These are phyloP conservation scores for Penicillium antarcticum DNA, from an alignment of 495 filamentous ascomycete species.

Conservation along the genomic window DNA sequence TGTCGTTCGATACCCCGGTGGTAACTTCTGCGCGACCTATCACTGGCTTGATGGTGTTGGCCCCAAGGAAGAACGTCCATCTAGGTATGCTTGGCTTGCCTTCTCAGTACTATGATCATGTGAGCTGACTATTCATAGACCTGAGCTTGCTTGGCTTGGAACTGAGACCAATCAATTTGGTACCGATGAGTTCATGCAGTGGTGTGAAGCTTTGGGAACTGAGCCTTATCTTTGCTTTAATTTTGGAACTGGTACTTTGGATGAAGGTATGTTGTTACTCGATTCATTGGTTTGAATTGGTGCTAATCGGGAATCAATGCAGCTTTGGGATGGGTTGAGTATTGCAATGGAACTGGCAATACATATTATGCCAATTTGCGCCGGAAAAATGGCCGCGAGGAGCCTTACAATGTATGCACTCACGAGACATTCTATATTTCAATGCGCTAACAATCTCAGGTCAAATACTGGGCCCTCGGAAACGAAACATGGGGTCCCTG, in stretches of 20 bases:
- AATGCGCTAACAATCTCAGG: constrained; percentile 27
- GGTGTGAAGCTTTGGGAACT: constrained; percentile 65
- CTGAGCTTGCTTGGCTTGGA: constrained; percentile 73
- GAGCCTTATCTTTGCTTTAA: constrained; percentile 76
- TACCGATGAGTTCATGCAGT: constrained; percentile 80
- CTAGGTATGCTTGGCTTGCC: constrained; percentile 30
- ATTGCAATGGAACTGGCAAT: constrained; percentile 69
- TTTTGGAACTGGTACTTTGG: constrained; percentile 69
- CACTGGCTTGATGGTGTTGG: constrained; percentile 80
- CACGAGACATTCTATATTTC: not conserved
- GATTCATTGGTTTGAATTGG: not conserved
- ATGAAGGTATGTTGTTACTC: constrained; percentile 53
- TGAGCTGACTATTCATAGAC: constrained; percentile 32
- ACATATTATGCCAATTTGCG: constrained; percentile 78
- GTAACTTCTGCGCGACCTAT: constrained; percentile 79
- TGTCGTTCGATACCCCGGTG: constrained; percentile 75
- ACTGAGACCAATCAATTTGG: constrained; percentile 74
- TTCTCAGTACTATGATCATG: not conserved
- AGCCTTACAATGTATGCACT: constrained; percentile 64
- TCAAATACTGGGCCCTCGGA: constrained; percentile 65
- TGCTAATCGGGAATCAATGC: not conserved
- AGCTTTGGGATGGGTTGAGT: constrained; percentile 75
- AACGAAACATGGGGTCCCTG: constrained; percentile 80
- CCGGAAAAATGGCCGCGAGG: constrained; percentile 63
- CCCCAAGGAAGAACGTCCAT: constrained; percentile 61